Evolutionary conservation across 2,329 filamentous ascomycete genomes (phyloP), one percentile per base, ranked within the genome.

Genomic region (Fusarium camptoceras): DNA sequence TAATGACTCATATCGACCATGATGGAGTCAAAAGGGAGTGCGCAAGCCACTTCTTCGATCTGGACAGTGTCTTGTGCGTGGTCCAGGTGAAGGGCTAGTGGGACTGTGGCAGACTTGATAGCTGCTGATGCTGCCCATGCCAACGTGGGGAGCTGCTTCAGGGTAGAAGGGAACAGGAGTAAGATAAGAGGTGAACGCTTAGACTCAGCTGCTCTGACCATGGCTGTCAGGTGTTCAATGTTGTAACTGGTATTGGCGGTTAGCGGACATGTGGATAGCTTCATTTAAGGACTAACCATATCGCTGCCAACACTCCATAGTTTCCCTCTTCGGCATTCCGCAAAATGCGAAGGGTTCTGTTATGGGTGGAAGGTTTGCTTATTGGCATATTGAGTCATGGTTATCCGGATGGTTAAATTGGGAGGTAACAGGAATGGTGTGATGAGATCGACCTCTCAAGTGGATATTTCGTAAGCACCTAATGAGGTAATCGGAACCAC

Each of bases 71-170:
- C 58, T 18, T 70, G 55, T 6, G 66, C 63, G 16, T 68, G 66
- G 80, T 79, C 18, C 78, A 83, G 66, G 85, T 71, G 64, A 8
- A 71, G 56, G 0, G 68, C 58, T 2, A 68, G 22, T 0, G 64
- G 68, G 0, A 68, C 50, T 0, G 56, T 85, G 2, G 83, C 83
- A 9, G 86, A 89, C 75, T 60, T 63, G 30, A 64, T 49, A 5
- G 68, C 70, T 16, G 51, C 91, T 22, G 89, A 89, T 39, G 65
- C 68, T 30, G 68, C 68, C 54, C 56, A 66, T 1, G 54, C 39
- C 11, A 68, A 39, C 0, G 56, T 59, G 11, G 59, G 64, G 5
- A 71, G 49, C 7, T 65, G 56, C 20, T 56, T 42, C 4, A 71
- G 12, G 8, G 55, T 56, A 0, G 55, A 71, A 0, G 68, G 63